Conservation (phyloP, 2,329 filamentous ascomycete genomes). For the Zasmidium angulare region DNA sequence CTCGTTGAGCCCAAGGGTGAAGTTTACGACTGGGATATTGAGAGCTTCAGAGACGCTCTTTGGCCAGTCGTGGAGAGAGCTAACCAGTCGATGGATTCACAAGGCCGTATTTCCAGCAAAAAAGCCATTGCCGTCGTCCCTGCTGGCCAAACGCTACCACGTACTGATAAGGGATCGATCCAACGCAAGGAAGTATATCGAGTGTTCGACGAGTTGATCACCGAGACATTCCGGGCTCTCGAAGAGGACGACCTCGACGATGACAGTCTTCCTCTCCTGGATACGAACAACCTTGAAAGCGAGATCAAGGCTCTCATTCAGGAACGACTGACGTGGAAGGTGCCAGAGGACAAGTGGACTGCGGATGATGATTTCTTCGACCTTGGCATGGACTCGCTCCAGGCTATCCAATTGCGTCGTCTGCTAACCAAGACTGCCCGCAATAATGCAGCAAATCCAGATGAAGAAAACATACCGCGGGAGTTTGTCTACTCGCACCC, state of each 20-base stretch:
- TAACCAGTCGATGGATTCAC: not conserved
- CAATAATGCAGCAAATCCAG: not conserved
- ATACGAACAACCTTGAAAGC: not conserved
- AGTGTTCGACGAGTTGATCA: not conserved
- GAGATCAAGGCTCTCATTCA: not conserved
- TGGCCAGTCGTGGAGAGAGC: not conserved
- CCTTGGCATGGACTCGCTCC: not conserved
- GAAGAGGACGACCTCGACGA: not conserved
- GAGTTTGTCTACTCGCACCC: conserved; percentile 1
- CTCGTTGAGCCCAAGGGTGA: not conserved
- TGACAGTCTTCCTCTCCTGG: not conserved
- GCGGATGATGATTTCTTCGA: not conserved
- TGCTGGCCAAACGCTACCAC: not conserved
- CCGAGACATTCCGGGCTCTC: not conserved
- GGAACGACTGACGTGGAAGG: not conserved
- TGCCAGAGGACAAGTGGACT: not conserved
- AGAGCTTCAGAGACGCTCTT: not conserved
- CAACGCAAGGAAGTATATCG: not conserved
- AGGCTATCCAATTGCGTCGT: conserved; percentile 1
- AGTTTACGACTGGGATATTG: not conserved
- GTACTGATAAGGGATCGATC: not conserved
- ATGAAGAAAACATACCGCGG: not conserved
- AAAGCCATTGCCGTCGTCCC: not conserved
- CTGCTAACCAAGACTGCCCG: not conserved
- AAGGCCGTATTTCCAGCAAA: not conserved